These are phyloP conservation scores for Lactarius vividus DNA, from an alignment of 768 basidiomycete genomes.

Conservation along the genomic window DNA sequence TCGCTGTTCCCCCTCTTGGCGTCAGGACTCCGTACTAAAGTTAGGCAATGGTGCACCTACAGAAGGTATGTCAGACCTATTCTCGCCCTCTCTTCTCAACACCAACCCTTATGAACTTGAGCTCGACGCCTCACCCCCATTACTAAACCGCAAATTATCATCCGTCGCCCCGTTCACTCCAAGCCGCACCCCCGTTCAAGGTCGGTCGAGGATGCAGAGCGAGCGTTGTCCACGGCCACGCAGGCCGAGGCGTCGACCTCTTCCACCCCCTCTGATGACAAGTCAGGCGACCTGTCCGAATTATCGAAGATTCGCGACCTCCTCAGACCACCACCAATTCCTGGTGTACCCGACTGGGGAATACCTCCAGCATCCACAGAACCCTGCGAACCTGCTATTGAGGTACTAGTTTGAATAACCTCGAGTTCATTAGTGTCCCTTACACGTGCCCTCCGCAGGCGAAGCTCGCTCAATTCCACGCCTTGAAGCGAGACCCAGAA, in stretches of 20 bases:
- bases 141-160: slow-evolving; percentile 28
- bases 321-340: slow-evolving; percentile 61
- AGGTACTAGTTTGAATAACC: slow-evolving; percentile 40
- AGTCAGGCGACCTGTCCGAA: slow-evolving; percentile 36
- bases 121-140: slow-evolving; percentile 12
- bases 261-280: slow-evolving; percentile 16
- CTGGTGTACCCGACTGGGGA: slow-evolving; percentile 70
- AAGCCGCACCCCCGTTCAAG: slow-evolving; percentile 26
- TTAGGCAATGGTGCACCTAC: slow-evolving; percentile 9
- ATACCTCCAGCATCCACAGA: slow-evolving; percentile 59
- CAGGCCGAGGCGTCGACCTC: slow-evolving; percentile 13
- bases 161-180: slow-evolving; percentile 22
- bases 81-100: background rate
- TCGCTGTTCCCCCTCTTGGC: slow-evolving; percentile 26
- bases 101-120: background rate
- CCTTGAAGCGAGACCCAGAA: slow-evolving; percentile 58
- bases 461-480: slow-evolving; percentile 77
- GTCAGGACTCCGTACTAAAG: slow-evolving; percentile 29
- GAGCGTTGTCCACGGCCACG: slow-evolving; percentile 1
- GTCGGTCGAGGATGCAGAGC: slow-evolving; percentile 17
- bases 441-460: slow-evolving; percentile 43
- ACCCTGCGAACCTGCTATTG: slow-evolving; percentile 59
- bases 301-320: slow-evolving; percentile 51
- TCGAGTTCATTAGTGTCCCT: background rate
- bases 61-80: slow-evolving; percentile 17